Evolutionary conservation across 257 asterid genomes (phyloP), one percentile per base, ranked within the genome.

Genomic region (Schizonepeta tenuifolia): DNA sequence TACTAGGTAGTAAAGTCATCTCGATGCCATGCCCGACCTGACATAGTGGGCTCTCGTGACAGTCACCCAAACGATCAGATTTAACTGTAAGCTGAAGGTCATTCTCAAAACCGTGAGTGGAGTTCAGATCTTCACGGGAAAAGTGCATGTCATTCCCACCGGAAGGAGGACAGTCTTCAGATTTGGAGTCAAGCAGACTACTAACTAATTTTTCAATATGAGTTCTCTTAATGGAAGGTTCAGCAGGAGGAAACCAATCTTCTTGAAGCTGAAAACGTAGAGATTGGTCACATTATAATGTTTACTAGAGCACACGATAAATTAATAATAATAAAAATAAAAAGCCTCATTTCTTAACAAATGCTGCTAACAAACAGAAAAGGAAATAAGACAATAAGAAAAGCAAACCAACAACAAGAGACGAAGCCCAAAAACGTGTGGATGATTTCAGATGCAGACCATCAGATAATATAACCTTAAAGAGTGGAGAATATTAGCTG

Each of bases 191-290:
- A 36, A 86, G 86, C 68, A 94, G 91, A 72, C 74, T 78, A 73
- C 78, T 77, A 74, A 94, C 88, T 81, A 94, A 76, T 78, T 82
- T 86, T 81, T 87, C 92, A 51, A 94, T 84, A 58, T 66, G 85
- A 72, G 82, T 79, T 53, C 99, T 85, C 78, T 91, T 94, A 62
- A 86, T 49, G 17, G 90, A 91, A 79, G 97, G 96, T 74, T 91
- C 99, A 50, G 78, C 77, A 20, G 95, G 84, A 26, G 89, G 96
- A 75, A 94, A 94, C 99, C 99, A 94, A 82, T 84, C 84, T 9
- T 73, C 73, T 69, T 78, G 85, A 61, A 88, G 96, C 96, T 87
- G 95, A 47, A 84, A 82, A 70, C 64, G 43, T 17, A 38, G 26
- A 51, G 40, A 67, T 44, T 21, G 17, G 70, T 50, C 72, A 68